Evolutionary conservation across 495 filamentous ascomycete species (phyloP).

Genomic region (Neurospora hispaniola): DNA sequence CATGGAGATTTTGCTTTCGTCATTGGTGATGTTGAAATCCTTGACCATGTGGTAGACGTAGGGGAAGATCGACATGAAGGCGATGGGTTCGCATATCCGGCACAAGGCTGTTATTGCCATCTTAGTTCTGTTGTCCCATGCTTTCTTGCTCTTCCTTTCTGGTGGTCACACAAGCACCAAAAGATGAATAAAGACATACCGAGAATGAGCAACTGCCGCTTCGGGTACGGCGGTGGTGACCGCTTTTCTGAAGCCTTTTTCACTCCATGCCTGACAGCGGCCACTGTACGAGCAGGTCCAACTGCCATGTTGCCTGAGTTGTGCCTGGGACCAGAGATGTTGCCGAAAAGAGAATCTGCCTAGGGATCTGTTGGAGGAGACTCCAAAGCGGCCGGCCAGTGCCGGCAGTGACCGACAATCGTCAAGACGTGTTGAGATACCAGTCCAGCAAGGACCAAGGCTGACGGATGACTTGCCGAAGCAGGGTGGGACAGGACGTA

Average conservation of each 20-base stretch:
- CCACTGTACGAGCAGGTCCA: conserved; percentile 5
- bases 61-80: conserved; percentile 98
- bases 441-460: neutral
- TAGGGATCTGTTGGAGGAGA: neutral
- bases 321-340: neutral
- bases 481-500: conserved; percentile 2
- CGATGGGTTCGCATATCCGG: conserved; percentile 95
- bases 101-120: conserved; percentile 56
- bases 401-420: neutral
- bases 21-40: conserved; percentile 74
- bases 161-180: conserved; percentile 1
- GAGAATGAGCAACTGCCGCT: conserved; percentile 58
- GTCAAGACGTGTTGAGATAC: neutral
- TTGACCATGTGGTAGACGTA: conserved; percentile 98
- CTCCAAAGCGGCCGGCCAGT: neutral
- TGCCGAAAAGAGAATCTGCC: neutral
- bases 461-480: conserved; percentile 3
- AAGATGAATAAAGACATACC: conserved; percentile 37
- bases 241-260: conserved; percentile 2
- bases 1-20: conserved; percentile 69
- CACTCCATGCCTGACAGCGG: neutral
- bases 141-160: neutral
- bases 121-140: neutral
- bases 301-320: conserved; percentile 11
- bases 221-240: conserved; percentile 34